Evolutionary conservation across 768 basidiomycete genomes (phyloP), one percentile per base, ranked within the genome.

Genomic region (Termitomyces sp.): DNA sequence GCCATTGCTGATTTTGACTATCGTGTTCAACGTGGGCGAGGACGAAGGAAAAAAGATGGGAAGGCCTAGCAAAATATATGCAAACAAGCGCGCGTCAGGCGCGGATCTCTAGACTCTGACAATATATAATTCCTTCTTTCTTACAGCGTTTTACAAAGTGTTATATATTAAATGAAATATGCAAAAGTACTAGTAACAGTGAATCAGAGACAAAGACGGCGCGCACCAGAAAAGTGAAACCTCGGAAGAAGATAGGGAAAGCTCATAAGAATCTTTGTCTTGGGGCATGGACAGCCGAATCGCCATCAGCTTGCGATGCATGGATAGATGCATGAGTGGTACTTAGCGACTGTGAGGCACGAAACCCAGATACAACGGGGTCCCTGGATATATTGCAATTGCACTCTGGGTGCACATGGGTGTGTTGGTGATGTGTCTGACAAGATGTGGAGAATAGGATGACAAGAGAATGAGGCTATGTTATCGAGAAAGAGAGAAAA

Each of bases 1-100:
- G 87, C 82, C 85, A 88, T 87, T 68, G 69, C 74, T 62, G 59
- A 48, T 43, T 59, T 55, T 50, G 30, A 42, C 53, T 33, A 6
- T 52, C 18, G 43, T 37, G 27, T 52, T 18, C 37, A 16, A 47
- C 36, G 20, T 26, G 2, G 12, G n/a, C 10, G 10, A 18, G 4
- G 30, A 57, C 16, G 30, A n/a, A 56, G 44, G 50, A 60, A 65
- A 64, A 68, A 68, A 61, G 56, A 50, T 40, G 57, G 45, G 60
- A 67, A 60, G 73, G 56, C 46, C 27, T 65, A 68, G 70, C 56
- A 59, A 72, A 73, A 68, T 63, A 75, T 16, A 18, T 22, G 22
- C 67, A 73, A 77, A 73, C 51, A 72, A 53, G 7, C 4, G 46
- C 6, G 14, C 18, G 1, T 26, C 10, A n/a, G n/a, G n/a, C n/a